Base-by-base conservation (phyloP, 2,329 filamentous ascomycete genomes). In the Neofusicoccum sp. region DNA sequence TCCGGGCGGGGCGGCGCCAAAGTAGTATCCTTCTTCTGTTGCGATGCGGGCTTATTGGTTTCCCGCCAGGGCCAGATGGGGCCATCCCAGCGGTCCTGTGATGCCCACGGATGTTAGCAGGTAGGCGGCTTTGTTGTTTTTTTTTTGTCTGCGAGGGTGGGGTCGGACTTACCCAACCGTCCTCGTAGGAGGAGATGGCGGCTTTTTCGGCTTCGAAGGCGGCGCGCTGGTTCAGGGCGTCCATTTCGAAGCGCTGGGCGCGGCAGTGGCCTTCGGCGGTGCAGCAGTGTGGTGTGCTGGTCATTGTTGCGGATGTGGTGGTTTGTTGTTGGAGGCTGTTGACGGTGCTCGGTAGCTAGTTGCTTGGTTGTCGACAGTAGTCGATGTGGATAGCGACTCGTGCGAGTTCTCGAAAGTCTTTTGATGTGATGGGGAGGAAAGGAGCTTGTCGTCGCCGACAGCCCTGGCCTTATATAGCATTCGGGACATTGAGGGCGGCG, bases 161-260 rank as follows among this genome's bases (percentile, higher is more conserved):
- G 24, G 33, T 38, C 16, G 3, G 28, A 14, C 57, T 48, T 59
- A 59, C 57, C 65, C 64, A 67, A 16, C 61, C 61, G 20, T 65
- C 59, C 16, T 67, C 65, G 56, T 67, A 65, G 20, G 64, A 61
- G 38, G 28, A 12, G 16, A 56, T 56, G 51, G 51, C 51, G 40
- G 67, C 64, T 26, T 66, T 65, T 34, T 65, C 64, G 33, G 64
- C 66, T 38, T 65, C 65, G 33, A 61, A 66, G 36, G 64, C 61
- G 6, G 63, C 64, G 49, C 62, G 60, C 36, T 36, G 36, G 57
- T 48, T 49, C 11, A 48, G 33, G 26, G 57, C 43, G 53, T 66
- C 63, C 61, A 69, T 63, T 4, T 66, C 69, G 36, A 62, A 64
- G 33, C 65, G 68, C 41, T 70, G 68, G 11, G 69, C 69, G 38